Percentiles rank a stretch among this genome's conserved stretches.
Conservation (phyloP, 176 grass and related monocot genomes). For the Paspalum notatum region DNA sequence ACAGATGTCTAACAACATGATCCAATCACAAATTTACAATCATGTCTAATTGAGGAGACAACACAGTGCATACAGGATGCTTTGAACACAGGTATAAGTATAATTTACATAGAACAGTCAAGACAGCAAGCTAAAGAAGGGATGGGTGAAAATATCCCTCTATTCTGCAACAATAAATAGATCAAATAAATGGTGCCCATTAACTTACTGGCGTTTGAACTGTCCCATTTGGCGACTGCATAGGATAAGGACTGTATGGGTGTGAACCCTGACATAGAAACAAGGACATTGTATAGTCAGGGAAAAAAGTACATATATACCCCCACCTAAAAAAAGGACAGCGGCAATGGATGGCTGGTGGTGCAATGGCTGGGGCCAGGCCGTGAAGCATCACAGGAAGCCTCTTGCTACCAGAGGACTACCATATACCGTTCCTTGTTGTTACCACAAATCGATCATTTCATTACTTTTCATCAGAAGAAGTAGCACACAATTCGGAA, state of each 20-base stretch:
- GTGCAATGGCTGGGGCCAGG: too few species aligned
- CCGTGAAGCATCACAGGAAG: too few species aligned
- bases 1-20: constrained; percentile 52
- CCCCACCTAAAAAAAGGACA: too few species aligned
- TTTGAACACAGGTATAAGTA: constrained; percentile 16
- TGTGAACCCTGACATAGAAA: constrained; percentile 56
- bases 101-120: constrained; percentile 34
- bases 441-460: too few species aligned
- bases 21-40: constrained; percentile 30
- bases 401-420: too few species aligned
- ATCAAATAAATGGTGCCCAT: constrained; percentile 25
- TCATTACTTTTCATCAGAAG: too few species aligned
- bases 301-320: too few species aligned
- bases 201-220: constrained; percentile 66
- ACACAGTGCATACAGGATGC: neutral
- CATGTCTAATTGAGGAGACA: constrained; percentile 11
- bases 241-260: constrained; percentile 58
- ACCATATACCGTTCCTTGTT: too few species aligned
- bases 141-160: neutral
- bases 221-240: constrained; percentile 59
- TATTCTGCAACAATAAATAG: constrained; percentile 25
- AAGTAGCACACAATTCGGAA: too few species aligned
- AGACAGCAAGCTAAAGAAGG: constrained; percentile 6
- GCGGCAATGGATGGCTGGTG: too few species aligned
- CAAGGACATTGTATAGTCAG: neutral